phyloP scores from a whole-genome alignment of 441 rosid species.

The Populus trichocarpa region DNA sequence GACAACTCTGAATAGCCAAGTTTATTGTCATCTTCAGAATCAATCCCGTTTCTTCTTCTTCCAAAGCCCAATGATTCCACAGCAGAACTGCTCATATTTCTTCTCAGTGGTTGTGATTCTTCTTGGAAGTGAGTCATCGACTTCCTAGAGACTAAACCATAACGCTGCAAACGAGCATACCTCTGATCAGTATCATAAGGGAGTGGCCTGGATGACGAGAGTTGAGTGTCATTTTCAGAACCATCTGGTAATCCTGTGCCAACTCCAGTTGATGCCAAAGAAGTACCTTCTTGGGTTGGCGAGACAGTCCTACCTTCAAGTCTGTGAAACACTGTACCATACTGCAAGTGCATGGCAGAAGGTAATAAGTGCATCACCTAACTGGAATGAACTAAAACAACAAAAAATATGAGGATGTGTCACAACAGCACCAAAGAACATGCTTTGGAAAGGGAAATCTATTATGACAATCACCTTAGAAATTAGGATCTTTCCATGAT shows the following conservation, averaged over 20 bases:
- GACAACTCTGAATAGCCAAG: constrained; percentile 42
- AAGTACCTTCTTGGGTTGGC: constrained; percentile 39
- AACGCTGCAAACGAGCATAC: constrained; percentile 52
- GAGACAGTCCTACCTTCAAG: constrained; percentile 47
- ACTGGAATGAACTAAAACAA: background rate
- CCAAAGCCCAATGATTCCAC: constrained; percentile 47
- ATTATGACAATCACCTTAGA: background rate
- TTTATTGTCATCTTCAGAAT: constrained; percentile 48
- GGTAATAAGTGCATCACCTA: constrained; percentile 5
- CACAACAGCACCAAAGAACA: background rate
- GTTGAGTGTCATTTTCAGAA: constrained; percentile 37
- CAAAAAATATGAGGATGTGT: background rate
- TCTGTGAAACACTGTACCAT: constrained; percentile 47
- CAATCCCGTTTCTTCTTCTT: constrained; percentile 47
- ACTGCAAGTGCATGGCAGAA: constrained; percentile 36
- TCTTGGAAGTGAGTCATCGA: constrained; percentile 50
- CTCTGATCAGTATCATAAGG: constrained; percentile 57
- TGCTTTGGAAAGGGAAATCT: background rate
- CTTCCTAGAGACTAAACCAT: constrained; percentile 68
- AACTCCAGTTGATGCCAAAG: constrained; percentile 35
- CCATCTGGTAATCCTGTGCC: constrained; percentile 27
- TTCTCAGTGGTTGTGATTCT: constrained; percentile 56
- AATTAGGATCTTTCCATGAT: background rate
- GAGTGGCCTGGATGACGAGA: constrained; percentile 34
- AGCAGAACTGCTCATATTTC: constrained; percentile 53